Percentiles rank a stretch among this genome's conserved stretches.
Conservation (phyloP, 2,329 filamentous ascomycete species). For the Aspergillus ibericus region DNA sequence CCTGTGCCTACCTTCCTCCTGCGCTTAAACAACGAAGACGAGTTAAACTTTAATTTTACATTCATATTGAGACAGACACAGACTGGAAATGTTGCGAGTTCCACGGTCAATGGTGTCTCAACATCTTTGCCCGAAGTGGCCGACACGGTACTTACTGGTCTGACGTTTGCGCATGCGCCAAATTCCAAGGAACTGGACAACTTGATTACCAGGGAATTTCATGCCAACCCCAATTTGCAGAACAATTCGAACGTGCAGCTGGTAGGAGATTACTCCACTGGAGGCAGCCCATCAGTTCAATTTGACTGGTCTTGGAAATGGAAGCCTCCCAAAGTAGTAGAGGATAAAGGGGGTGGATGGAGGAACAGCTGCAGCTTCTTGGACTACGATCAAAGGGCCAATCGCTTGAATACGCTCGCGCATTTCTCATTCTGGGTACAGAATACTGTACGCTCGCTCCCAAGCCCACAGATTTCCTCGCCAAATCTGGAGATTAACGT, state of each 20-base stretch:
- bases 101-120: slow-evolving; percentile 50
- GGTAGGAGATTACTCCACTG: slow-evolving; percentile 86
- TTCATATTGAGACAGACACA: slow-evolving; percentile 69
- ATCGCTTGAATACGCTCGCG: slow-evolving; percentile 82
- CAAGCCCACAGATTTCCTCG: slow-evolving; percentile 63
- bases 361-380: slow-evolving; percentile 96
- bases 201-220: slow-evolving; percentile 89
- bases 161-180: slow-evolving; percentile 90
- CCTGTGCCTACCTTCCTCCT: slow-evolving; percentile 71
- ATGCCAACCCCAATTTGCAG: slow-evolving; percentile 94
- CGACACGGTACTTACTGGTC: slow-evolving; percentile 79
- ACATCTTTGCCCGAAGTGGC: slow-evolving; percentile 51
- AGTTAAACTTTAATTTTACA: slow-evolving; percentile 88
- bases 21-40: slow-evolving; percentile 85
- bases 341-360: slow-evolving; percentile 90
- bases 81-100: slow-evolving; percentile 52
- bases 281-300: slow-evolving; percentile 76
- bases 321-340: slow-evolving; percentile 78
- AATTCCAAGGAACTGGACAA: slow-evolving; percentile 87
- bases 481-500: slow-evolving; percentile 72
- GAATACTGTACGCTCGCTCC: slow-evolving; percentile 53
- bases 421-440: slow-evolving; percentile 96
- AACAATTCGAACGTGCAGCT: slow-evolving; percentile 95
- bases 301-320: slow-evolving; percentile 98
- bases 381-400: slow-evolving; percentile 92